Evolutionary conservation across 208 protist species (phyloP).

Genomic region (Ichthyophonus hoferi): DNA sequence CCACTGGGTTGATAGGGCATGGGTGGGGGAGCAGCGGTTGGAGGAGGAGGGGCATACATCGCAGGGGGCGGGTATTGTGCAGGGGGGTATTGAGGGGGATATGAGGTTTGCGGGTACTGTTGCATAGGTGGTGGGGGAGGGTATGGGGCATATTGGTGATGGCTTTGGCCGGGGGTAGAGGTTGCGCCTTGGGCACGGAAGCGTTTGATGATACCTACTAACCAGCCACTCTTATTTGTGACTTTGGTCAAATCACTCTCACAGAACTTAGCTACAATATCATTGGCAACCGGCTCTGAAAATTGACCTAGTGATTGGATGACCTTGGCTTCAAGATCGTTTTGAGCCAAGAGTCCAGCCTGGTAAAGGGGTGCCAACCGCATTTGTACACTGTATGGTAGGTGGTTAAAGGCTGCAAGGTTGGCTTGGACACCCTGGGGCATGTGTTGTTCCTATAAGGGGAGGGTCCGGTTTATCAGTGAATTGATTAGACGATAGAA

Average conservation of each 20-base stretch:
- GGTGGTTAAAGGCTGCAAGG: neutral
- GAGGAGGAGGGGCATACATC: too few species aligned
- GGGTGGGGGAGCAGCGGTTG: too few species aligned
- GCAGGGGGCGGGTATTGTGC: too few species aligned
- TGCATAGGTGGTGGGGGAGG: too few species aligned
- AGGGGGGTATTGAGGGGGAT: too few species aligned
- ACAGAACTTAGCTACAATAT: slow-evolving; percentile 20
- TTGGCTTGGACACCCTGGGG: neutral
- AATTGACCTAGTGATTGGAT: slow-evolving; percentile 23
- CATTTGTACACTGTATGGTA: slow-evolving; percentile 25
- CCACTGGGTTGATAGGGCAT: too few species aligned
- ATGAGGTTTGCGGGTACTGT: too few species aligned
- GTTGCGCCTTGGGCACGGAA: neutral
- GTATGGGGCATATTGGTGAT: too few species aligned
- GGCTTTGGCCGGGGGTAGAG: neutral
- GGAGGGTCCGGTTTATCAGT: too few species aligned
- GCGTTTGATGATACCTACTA: slow-evolving; percentile 23
- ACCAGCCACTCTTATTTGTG: slow-evolving; percentile 11
- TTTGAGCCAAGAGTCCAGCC: neutral
- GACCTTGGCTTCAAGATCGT: slow-evolving; percentile 7
- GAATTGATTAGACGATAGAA: too few species aligned
- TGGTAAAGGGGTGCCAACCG: slow-evolving; percentile 9
- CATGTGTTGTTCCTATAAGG: neutral
- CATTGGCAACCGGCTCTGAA: neutral
- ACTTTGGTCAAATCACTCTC: slow-evolving; percentile 6